phyloP scores from a whole-genome alignment of 768 basidiomycete genomes.

The Boletus reticuloceps region DNA sequence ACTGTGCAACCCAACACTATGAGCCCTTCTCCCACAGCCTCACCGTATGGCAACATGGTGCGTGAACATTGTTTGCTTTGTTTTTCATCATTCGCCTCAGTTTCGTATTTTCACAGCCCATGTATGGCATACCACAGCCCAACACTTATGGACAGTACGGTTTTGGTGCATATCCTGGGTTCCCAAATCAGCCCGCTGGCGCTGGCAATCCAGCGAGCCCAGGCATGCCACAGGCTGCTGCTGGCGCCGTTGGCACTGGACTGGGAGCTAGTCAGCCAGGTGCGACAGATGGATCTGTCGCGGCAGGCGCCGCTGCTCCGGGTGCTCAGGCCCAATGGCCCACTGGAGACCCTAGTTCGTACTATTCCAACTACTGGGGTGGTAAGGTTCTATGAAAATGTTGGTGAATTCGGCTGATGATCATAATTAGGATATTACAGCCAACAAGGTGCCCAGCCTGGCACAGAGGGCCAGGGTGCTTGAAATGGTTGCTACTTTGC shows the following conservation, averaged over 20 bases:
- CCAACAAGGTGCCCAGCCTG: slow-evolving; percentile 66
- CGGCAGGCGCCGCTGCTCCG: slow-evolving; percentile 46
- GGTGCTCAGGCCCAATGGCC: slow-evolving; percentile 77
- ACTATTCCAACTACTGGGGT: slow-evolving; percentile 84
- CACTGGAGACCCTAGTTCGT: slow-evolving; percentile 65
- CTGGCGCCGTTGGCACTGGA: slow-evolving; percentile 51
- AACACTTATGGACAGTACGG: slow-evolving; percentile 72
- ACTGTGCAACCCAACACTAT: slow-evolving; percentile 49
- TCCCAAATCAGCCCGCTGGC: slow-evolving; percentile 57
- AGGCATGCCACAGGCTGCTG: slow-evolving; percentile 55
- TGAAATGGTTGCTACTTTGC: slow-evolving; percentile 25
- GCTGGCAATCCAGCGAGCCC: slow-evolving; percentile 44
- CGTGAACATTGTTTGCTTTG: neutral
- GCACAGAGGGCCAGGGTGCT: slow-evolving; percentile 48
- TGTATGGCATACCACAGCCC: slow-evolving; percentile 89
- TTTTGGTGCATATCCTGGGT: slow-evolving; percentile 71
- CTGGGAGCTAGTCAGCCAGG: slow-evolving; percentile 57
- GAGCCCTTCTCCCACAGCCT: slow-evolving; percentile 57
- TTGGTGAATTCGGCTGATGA: slow-evolving; percentile 11
- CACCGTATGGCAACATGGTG: slow-evolving; percentile 83
- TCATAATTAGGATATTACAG: slow-evolving; percentile 70
- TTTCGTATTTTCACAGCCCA: slow-evolving; percentile 48
- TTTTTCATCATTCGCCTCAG: neutral
- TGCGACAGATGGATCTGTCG: slow-evolving; percentile 52
- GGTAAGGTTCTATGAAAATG: slow-evolving; percentile 42